Percentiles rank a stretch among this genome's conserved stretches.
These are phyloP conservation scores for Hamamelis virginiana DNA, from an alignment of 164 flowering plant genomes.

Conservation along the genomic window DNA sequence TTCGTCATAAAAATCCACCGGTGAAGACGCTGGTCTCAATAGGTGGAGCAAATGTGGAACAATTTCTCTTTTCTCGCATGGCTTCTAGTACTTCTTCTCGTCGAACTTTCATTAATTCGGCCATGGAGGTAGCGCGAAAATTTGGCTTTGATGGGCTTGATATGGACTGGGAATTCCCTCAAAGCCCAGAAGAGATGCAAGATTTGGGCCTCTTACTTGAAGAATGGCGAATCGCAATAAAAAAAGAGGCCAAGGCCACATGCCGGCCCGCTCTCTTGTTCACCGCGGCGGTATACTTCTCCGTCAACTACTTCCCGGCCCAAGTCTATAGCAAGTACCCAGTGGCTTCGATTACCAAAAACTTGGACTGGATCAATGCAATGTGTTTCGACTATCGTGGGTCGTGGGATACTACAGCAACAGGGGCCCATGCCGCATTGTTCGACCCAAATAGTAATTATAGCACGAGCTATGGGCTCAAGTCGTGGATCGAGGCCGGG, in stretches of 20 bases:
- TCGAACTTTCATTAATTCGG: constrained; percentile 35
- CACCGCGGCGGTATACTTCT: constrained; percentile 56
- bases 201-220: constrained; percentile 17
- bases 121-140: constrained; percentile 40
- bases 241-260: constrained; percentile 30
- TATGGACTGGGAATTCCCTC: constrained; percentile 37
- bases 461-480: constrained; percentile 48
- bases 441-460: constrained; percentile 37
- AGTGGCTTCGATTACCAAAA: constrained; percentile 24
- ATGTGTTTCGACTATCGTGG: constrained; percentile 61
- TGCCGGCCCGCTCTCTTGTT: constrained; percentile 36
- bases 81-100: constrained; percentile 28
- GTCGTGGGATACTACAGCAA: constrained; percentile 36
- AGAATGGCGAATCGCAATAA: constrained; percentile 46
- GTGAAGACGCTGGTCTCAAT: constrained; percentile 46
- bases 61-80: constrained; percentile 30
- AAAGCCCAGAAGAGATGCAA: constrained; percentile 36
- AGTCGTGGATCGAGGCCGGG: constrained; percentile 47
- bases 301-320: constrained; percentile 20
- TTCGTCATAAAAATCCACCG: constrained; percentile 30
- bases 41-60: constrained; percentile 35
- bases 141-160: constrained; percentile 53
- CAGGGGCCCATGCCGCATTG: constrained; percentile 58
- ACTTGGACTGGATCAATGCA: constrained; percentile 50
- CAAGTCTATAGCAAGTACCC: constrained; percentile 28